Conservation (phyloP, 2,329 filamentous ascomycete genomes). For the Ceratocystis huliohia region DNA sequence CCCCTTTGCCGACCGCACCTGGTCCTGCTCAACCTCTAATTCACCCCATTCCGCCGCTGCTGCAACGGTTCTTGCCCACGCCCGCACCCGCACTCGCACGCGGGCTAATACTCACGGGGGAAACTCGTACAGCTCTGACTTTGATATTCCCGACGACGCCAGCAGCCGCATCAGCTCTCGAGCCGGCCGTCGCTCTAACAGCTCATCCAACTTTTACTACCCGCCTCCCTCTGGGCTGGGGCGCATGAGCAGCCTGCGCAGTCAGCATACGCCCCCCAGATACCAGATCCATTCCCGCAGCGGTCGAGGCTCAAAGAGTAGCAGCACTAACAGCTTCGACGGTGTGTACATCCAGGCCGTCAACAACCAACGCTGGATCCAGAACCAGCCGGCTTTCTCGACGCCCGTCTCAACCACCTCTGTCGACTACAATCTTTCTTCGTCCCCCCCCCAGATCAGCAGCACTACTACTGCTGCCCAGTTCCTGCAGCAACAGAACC, state of each 20-base stretch:
- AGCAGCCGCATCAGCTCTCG: constrained; percentile 45
- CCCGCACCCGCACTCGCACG: constrained; percentile 22
- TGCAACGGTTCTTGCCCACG: constrained; percentile 14
- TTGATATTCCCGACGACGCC: constrained; percentile 43
- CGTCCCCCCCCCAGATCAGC: constrained; percentile 4
- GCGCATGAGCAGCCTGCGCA: constrained; percentile 51
- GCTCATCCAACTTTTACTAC: constrained; percentile 56
- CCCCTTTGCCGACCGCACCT: constrained; percentile 21
- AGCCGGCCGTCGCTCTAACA: constrained; percentile 58
- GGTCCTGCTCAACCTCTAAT: constrained; percentile 19
- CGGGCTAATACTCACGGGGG: constrained; percentile 30
- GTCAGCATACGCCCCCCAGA: constrained; percentile 31
- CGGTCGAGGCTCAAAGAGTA: constrained; percentile 59
- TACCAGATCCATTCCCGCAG: constrained; percentile 41
- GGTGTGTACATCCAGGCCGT: constrained; percentile 45
- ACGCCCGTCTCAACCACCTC: not conserved
- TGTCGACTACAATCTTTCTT: constrained; percentile 7
- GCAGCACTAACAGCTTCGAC: constrained; percentile 56
- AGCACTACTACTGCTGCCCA: constrained; percentile 1
- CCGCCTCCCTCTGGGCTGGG: constrained; percentile 32
- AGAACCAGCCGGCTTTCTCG: not conserved
- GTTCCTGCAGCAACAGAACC: constrained; percentile 17
- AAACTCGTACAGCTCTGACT: constrained; percentile 50
- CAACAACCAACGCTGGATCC: constrained; percentile 46
- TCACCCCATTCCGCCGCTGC: constrained; percentile 12